Evolutionary conservation across 768 basidiomycete species (phyloP).

Genomic region (Phylloporus arenicola): DNA sequence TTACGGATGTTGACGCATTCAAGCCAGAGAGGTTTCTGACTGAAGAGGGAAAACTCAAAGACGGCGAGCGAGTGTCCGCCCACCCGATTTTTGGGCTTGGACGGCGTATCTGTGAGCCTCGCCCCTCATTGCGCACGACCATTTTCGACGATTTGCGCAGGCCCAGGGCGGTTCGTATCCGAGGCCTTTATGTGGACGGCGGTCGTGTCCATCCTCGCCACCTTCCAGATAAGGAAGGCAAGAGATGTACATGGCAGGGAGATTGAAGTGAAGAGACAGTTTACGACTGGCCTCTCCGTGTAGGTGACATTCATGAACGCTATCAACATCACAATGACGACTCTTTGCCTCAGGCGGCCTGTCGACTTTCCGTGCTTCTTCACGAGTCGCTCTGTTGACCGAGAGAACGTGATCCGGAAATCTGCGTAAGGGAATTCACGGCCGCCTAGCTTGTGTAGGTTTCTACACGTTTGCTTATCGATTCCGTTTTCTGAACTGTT

Average conservation of each 20-base stretch:
- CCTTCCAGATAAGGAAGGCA: slow-evolving; percentile 16
- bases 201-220: slow-evolving; percentile 17
- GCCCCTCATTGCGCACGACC: background rate
- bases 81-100: background rate
- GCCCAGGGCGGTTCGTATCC: slow-evolving; percentile 12
- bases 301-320: background rate
- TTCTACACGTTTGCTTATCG: too few relatives aligned
- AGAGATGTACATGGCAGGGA: slow-evolving; percentile 18
- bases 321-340: background rate
- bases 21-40: slow-evolving; percentile 24
- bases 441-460: too few relatives aligned
- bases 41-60: slow-evolving; percentile 13
- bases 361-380: background rate
- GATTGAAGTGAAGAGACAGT: slow-evolving; percentile 18
- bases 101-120: background rate
- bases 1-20: slow-evolving; percentile 19
- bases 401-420: background rate
- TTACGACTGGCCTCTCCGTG: slow-evolving; percentile 17
- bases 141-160: background rate
- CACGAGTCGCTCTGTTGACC: background rate
- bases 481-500: too few relatives aligned
- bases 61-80: background rate
- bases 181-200: slow-evolving; percentile 22
- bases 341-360: background rate
- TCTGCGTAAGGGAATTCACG: background rate